A percentile compares a stretch with the other conserved stretches of the same genome.
Evolutionary conservation across 73 alveolate species (phyloP).

Genomic region (Paraurostyla sp.): DNA sequence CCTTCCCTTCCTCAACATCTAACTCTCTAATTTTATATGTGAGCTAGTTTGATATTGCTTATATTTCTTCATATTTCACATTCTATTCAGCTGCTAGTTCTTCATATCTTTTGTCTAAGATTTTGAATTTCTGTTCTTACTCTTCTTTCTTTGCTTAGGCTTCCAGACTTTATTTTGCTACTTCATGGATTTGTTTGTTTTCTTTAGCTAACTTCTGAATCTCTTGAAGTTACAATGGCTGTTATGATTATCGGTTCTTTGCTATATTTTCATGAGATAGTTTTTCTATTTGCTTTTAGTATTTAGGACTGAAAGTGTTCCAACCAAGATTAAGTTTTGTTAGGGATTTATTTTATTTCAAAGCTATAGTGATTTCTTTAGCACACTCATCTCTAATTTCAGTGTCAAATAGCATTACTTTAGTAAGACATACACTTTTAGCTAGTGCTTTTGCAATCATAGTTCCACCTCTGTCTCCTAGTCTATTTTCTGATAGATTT

Average conservation of each 20-base stretch:
- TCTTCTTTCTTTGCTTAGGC: neutral
- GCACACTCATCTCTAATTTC: conserved; percentile 45
- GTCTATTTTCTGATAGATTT: conserved; percentile 25
- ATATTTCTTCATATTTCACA: neutral
- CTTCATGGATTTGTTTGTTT: neutral
- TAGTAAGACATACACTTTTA: neutral
- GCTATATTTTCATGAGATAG: conserved; percentile 10
- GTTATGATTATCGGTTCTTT: neutral
- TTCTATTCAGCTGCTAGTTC: neutral
- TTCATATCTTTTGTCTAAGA: conserved; percentile 11
- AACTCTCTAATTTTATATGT: neutral
- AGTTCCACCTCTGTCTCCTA: conserved; percentile 48
- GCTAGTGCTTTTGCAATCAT: conserved; percentile 37
- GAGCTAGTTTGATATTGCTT: neutral
- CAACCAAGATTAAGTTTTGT: conserved; percentile 24
- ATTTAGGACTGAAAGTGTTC: conserved; percentile 37
- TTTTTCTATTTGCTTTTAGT: neutral
- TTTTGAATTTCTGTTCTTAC: neutral
- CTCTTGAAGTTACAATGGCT: neutral
- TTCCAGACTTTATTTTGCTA: neutral
- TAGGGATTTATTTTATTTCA: neutral
- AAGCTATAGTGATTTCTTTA: neutral
- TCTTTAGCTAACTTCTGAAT: neutral
- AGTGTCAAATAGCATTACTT: conserved; percentile 10
- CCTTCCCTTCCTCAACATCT: neutral